Evolutionary conservation across 2,329 filamentous ascomycete genomes (phyloP).

Genomic region (Neonectria hederae): DNA sequence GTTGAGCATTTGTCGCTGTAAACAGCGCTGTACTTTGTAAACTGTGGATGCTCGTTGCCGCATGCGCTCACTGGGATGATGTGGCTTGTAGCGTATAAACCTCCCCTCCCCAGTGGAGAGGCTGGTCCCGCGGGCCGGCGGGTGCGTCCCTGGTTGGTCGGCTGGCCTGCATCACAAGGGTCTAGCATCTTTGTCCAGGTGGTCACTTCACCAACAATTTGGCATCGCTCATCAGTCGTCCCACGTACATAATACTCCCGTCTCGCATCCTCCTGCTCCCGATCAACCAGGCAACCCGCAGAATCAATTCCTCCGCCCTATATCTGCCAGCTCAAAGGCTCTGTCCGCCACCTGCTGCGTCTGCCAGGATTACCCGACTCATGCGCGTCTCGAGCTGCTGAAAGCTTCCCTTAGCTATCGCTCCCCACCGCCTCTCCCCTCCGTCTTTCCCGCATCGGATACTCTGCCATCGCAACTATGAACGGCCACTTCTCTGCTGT

Average conservation of each 20-base stretch:
- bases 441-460: constrained; percentile 17
- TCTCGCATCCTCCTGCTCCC: not conserved
- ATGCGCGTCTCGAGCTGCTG: constrained; percentile 22
- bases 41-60: not conserved
- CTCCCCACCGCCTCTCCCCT: constrained; percentile 23
- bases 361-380: constrained; percentile 20
- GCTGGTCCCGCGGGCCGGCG: constrained; percentile 17
- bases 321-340: not conserved
- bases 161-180: constrained; percentile 26
- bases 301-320: constrained; percentile 11
- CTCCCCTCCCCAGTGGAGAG: constrained; percentile 4
- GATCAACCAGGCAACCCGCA: constrained; percentile 3
- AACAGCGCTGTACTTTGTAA: not conserved
- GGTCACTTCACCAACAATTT: constrained; percentile 26
- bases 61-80: constrained; percentile 3
- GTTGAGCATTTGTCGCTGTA: not conserved
- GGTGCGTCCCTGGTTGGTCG: constrained; percentile 23
- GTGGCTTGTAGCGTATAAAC: constrained; percentile 12
- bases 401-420: constrained; percentile 29
- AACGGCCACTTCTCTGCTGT: constrained; percentile 85
- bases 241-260: constrained; percentile 10
- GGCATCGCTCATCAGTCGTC: constrained; percentile 18
- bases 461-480: constrained; percentile 56
- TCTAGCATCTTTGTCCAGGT: constrained; percentile 26
- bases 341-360: constrained; percentile 14